Percentiles rank a stretch among this genome's conserved stretches.
Evolutionary conservation across 1,284 basidiomycete genomes (phyloP).

Genomic region (Ceratobasidium sp.): DNA sequence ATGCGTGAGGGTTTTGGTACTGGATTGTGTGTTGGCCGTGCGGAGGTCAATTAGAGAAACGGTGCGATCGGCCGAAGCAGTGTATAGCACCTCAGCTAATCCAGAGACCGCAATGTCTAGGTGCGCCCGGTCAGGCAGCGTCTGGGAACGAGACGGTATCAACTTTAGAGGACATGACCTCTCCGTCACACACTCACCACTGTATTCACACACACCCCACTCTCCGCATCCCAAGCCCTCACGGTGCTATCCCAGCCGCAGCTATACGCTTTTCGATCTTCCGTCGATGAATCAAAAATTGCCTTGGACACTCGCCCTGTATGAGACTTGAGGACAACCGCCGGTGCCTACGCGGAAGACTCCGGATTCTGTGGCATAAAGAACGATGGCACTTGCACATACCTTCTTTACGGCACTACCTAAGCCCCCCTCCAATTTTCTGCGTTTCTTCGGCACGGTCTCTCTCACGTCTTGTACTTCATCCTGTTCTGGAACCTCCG

Average conservation of each 20-base stretch:
- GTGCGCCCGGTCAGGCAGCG: constrained; percentile 75
- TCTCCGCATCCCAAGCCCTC: constrained; percentile 73
- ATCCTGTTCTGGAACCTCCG: constrained; percentile 65
- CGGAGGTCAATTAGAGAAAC: constrained; percentile 73
- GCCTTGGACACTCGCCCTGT: constrained; percentile 73
- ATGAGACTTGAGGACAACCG: constrained; percentile 73
- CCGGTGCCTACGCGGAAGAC: constrained; percentile 56
- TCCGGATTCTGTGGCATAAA: constrained; percentile 52
- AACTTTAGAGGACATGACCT: not conserved
- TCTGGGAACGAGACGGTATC: constrained; percentile 49
- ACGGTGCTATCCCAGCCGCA: constrained; percentile 80
- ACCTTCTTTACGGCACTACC: constrained; percentile 16
- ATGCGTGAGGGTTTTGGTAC: constrained; percentile 59
- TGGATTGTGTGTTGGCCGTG: constrained; percentile 15
- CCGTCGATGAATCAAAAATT: constrained; percentile 55
- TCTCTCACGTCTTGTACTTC: constrained; percentile 62
- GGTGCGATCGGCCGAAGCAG: constrained; percentile 71
- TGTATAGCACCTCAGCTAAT: constrained; percentile 59
- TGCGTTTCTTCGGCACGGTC: constrained; percentile 57
- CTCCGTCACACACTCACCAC: constrained; percentile 60
- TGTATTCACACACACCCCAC: constrained; percentile 68
- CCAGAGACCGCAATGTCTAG: constrained; percentile 61
- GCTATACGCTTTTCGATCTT: constrained; percentile 60
- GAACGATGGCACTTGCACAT: constrained; percentile 27
- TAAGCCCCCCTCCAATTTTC: constrained; percentile 53